phyloP scores from a whole-genome alignment of 2,329 filamentous ascomycete genomes.

The Pestalotiopsis sp. region DNA sequence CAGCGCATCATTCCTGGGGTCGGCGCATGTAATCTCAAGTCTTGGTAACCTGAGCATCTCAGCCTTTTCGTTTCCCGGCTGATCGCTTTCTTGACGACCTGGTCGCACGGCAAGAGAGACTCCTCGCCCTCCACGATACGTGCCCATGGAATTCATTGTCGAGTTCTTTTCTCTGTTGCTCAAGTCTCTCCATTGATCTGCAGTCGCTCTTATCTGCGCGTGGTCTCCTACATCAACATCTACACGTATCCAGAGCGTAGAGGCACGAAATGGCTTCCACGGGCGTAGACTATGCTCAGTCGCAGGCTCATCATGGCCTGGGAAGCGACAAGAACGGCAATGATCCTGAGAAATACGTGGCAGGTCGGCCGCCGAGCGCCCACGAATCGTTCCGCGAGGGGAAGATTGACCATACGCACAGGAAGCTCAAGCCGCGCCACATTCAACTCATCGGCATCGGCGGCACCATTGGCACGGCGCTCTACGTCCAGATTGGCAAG shows the following conservation, averaged over 20 bases:
- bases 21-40: constrained; percentile 1
- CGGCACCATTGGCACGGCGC: constrained; percentile 63
- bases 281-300: constrained; percentile 17
- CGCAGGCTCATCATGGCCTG: background rate
- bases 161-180: constrained; percentile 24
- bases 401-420: constrained; percentile 45
- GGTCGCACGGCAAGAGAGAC: background rate
- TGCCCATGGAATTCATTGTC: constrained; percentile 22
- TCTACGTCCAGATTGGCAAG: constrained; percentile 61
- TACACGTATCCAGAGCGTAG: background rate
- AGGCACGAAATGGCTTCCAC: constrained; percentile 18
- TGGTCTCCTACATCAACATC: background rate
- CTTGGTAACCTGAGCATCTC: background rate
- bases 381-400: constrained; percentile 10
- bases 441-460: constrained; percentile 64
- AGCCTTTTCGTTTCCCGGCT: background rate
- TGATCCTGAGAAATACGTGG: constrained; percentile 20
- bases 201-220: constrained; percentile 3
- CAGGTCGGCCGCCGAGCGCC: constrained; percentile 16
- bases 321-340: background rate
- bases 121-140: background rate
- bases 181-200: constrained; percentile 9
- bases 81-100: background rate
- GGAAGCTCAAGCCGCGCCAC: constrained; percentile 55
- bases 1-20: background rate